phyloP scores from a whole-genome alignment of 2,329 filamentous ascomycete species.

The Fusarium circinatum region DNA sequence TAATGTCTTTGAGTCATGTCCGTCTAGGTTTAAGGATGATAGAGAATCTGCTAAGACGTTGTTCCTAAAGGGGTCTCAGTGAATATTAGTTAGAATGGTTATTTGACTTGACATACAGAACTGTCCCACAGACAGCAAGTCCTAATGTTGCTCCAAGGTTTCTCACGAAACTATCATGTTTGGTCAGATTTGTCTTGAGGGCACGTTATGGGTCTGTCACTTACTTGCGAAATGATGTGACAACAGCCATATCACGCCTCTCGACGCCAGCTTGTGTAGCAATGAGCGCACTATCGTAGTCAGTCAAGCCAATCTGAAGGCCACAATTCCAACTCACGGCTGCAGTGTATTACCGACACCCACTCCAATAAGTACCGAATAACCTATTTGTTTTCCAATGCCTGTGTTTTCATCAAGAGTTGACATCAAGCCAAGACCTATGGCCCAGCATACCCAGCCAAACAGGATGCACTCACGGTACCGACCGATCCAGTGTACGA shows the following conservation, averaged over 20 bases:
- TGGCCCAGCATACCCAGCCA: conserved; percentile 62
- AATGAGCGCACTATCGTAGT: conserved; percentile 54
- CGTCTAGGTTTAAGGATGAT: conserved; percentile 40
- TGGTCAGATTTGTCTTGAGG: neutral
- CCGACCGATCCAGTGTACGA: conserved; percentile 63
- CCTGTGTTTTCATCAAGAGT: conserved; percentile 59
- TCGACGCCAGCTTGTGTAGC: conserved; percentile 67
- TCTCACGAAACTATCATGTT: conserved; percentile 49
- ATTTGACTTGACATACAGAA: conserved; percentile 45
- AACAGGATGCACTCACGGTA: conserved; percentile 65
- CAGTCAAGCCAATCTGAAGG: neutral
- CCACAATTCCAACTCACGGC: conserved; percentile 48
- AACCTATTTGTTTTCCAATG: conserved; percentile 65
- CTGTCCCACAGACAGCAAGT: conserved; percentile 52
- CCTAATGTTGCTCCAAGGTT: conserved; percentile 54
- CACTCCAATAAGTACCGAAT: conserved; percentile 61
- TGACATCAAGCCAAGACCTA: conserved; percentile 63
- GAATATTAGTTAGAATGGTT: neutral
- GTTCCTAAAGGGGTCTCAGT: conserved; percentile 43
- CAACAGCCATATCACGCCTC: conserved; percentile 56
- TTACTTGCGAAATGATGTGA: conserved; percentile 57
- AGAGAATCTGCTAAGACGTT: conserved; percentile 50
- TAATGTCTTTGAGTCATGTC: conserved; percentile 39
- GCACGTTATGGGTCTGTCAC: conserved; percentile 3
- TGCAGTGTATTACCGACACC: conserved; percentile 64